A percentile compares a stretch with the other conserved stretches of the same genome.
These are phyloP conservation scores for Kwoniella sp. DNA, from an alignment of 768 basidiomycete species.

Conservation along the genomic window DNA sequence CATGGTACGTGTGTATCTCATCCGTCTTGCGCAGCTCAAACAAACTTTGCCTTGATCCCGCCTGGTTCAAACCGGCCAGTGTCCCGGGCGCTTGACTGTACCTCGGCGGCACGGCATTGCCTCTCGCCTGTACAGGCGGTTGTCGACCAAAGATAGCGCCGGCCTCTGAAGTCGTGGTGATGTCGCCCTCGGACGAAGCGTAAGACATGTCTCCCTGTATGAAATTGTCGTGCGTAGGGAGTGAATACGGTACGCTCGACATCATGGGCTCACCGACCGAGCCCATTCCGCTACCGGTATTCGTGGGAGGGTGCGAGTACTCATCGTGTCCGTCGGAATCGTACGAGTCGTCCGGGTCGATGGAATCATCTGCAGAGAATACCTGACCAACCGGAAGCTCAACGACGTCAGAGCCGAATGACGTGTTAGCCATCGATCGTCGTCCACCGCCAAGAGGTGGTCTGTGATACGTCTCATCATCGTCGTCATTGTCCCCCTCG, in stretches of 20 bases:
- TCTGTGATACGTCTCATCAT: constrained; percentile 14
- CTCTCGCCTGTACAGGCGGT: not conserved
- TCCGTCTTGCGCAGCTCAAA: constrained; percentile 49
- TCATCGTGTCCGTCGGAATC: constrained; percentile 21
- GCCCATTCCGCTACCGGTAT: constrained; percentile 7
- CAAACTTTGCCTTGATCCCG: constrained; percentile 5
- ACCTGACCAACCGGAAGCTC: constrained; percentile 24
- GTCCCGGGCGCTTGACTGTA: constrained; percentile 1
- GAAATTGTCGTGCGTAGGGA: constrained; percentile 1
- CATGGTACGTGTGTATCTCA: constrained; percentile 53
- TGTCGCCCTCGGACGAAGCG: constrained; percentile 18
- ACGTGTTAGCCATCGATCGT: constrained; percentile 42
- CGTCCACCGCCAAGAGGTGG: constrained; percentile 12
- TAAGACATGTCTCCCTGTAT: constrained; percentile 5
- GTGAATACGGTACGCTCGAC: constrained; percentile 16
- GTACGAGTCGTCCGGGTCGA: constrained; percentile 33
- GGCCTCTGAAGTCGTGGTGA: constrained; percentile 7
- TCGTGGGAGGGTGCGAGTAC: not conserved
- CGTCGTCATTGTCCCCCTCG: constrained; percentile 3
- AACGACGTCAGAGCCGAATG: constrained; percentile 40
- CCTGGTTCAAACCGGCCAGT: constrained; percentile 7
- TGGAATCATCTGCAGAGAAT: constrained; percentile 16
- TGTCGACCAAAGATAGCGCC: constrained; percentile 16
- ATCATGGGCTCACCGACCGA: constrained; percentile 1
- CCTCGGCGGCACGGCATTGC: not conserved